Evolutionary conservation across 768 basidiomycete genomes (phyloP).

Genomic region (Exsudoporus frostii): DNA sequence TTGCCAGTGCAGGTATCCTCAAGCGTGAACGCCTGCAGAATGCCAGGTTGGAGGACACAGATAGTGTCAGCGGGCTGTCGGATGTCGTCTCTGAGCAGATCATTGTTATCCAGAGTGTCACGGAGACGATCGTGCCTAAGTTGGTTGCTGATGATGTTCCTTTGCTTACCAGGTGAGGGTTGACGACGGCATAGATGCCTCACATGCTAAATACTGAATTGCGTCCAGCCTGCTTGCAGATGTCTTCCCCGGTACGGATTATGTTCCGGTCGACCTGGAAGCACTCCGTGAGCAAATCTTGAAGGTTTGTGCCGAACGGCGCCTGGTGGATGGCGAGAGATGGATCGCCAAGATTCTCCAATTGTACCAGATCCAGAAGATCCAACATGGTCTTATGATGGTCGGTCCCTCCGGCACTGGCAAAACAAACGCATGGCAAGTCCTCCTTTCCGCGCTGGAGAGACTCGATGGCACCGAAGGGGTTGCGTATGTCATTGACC

Average conservation of each 20-base stretch:
- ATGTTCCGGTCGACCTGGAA: conserved; percentile 84
- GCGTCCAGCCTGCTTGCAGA: conserved; percentile 78
- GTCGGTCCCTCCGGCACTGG: conserved; percentile 96
- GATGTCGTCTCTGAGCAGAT: conserved; percentile 86
- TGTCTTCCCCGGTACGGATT: conserved; percentile 95
- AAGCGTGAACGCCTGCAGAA: conserved; percentile 83
- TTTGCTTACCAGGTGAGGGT: conserved; percentile 76
- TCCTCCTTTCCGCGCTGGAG: conserved; percentile 86
- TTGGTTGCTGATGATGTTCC: conserved; percentile 97
- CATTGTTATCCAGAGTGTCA: conserved; percentile 96
- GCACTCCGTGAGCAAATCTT: conserved; percentile 81
- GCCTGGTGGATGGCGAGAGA: conserved; percentile 79
- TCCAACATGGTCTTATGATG: conserved; percentile 99
- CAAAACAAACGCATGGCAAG: conserved; percentile 96
- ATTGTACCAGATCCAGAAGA: conserved; percentile 98
- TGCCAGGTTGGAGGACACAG: conserved; percentile 38
- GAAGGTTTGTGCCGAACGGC: conserved; percentile 81
- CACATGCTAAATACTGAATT: not conserved
- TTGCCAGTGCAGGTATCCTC: conserved; percentile 95
- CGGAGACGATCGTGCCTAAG: conserved; percentile 98
- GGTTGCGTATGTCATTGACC: conserved; percentile 94
- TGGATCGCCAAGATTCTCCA: conserved; percentile 97
- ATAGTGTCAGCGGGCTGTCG: conserved; percentile 54
- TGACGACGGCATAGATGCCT: not conserved
- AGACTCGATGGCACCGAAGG: conserved; percentile 91